These are phyloP conservation scores for Claviceps fusiformis DNA, from an alignment of 2,329 filamentous ascomycete genomes.

Conservation along the genomic window DNA sequence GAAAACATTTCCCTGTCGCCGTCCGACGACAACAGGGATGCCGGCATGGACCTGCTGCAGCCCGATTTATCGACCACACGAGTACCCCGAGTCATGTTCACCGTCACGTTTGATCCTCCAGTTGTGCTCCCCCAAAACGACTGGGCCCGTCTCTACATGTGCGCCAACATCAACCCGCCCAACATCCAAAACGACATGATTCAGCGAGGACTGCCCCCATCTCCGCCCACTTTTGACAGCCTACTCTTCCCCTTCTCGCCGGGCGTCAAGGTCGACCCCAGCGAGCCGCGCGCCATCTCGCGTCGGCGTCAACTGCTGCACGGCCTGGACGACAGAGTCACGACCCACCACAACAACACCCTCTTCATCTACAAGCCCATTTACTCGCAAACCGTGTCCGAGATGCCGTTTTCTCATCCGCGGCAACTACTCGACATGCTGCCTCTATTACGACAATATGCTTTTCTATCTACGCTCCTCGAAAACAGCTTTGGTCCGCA, in stretches of 20 bases:
- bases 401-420: constrained; percentile 66
- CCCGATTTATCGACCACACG: constrained; percentile 31
- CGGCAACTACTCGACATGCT: constrained; percentile 61
- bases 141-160: constrained; percentile 48
- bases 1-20: constrained; percentile 44
- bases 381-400: constrained; percentile 51
- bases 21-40: constrained; percentile 32
- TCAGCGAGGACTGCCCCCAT: constrained; percentile 12
- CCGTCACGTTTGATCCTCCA: constrained; percentile 61
- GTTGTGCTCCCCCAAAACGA: constrained; percentile 53
- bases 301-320: constrained; percentile 35
- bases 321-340: constrained; percentile 23
- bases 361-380: constrained; percentile 61
- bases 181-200: constrained; percentile 20
- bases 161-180: constrained; percentile 34
- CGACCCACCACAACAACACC: constrained; percentile 39
- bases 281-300: constrained; percentile 42
- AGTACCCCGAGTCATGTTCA: constrained; percentile 60
- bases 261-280: constrained; percentile 37
- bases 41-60: constrained; percentile 39
- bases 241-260: constrained; percentile 41
- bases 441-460: constrained; percentile 64
- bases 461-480: constrained; percentile 52
- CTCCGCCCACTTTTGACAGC: constrained; percentile 40
- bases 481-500: constrained; percentile 41